A percentile compares a stretch with the other conserved stretches of the same genome.
Evolutionary conservation across 2,329 filamentous ascomycete genomes (phyloP).

Genomic region (Neospermospora avenae): DNA sequence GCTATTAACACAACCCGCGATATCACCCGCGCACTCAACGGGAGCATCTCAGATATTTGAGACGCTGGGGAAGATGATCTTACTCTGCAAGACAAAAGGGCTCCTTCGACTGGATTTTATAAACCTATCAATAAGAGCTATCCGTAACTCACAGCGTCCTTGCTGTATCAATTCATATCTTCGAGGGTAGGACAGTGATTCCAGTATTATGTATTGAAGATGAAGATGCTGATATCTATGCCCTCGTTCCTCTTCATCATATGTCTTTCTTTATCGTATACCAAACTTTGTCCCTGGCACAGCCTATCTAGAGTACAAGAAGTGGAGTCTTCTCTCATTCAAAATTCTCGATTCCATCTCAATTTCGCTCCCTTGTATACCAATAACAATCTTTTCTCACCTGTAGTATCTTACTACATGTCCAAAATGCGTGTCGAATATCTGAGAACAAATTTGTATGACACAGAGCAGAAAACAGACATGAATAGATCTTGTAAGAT

Average conservation of each 20-base stretch:
- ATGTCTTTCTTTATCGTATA: neutral
- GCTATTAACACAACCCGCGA: too few relatives aligned
- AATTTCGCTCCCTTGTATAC: neutral
- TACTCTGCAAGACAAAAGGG: too few relatives aligned
- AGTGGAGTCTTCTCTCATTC: neutral
- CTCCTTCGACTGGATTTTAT: too few relatives aligned
- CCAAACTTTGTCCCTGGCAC: neutral
- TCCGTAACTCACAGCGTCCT: too few relatives aligned
- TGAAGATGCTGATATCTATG: constrained; percentile 1
- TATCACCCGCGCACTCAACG: too few relatives aligned
- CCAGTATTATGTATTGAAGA: neutral
- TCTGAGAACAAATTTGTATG: neutral
- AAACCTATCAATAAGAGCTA: too few relatives aligned
- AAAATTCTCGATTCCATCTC: neutral
- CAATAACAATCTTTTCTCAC: too few relatives aligned
- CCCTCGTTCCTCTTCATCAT: neutral
- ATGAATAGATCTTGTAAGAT: neutral
- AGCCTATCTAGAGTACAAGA: constrained; percentile 2
- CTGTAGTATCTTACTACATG: neutral
- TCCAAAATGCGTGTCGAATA: neutral
- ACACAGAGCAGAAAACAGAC: neutral
- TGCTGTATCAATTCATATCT: neutral
- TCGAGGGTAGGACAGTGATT: neutral
- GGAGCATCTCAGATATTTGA: too few relatives aligned
- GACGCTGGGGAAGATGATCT: too few relatives aligned